Conservation (phyloP, 1,284 basidiomycete genomes). For the Lignosus rhinocerotis region DNA sequence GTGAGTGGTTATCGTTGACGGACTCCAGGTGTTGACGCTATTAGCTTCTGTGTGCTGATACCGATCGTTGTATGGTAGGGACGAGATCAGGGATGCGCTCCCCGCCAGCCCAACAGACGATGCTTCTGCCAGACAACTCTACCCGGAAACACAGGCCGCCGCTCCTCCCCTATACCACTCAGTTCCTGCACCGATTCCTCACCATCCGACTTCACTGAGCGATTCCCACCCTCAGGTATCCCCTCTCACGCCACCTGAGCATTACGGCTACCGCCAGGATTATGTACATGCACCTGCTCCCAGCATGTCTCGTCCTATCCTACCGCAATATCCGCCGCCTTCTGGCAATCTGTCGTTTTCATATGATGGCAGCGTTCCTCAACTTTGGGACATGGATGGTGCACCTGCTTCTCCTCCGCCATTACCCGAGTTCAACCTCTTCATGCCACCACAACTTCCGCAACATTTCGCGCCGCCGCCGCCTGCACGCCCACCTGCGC, state of each 20-base stretch:
- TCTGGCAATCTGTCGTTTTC: conserved; percentile 10
- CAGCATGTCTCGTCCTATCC: conserved; percentile 1
- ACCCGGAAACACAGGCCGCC: conserved; percentile 4
- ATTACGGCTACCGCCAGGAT: conserved; percentile 9
- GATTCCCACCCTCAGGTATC: conserved; percentile 9
- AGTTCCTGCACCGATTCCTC: not conserved
- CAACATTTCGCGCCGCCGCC: conserved; percentile 10
- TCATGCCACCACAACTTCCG: conserved; percentile 10
- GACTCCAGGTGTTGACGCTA: not conserved
- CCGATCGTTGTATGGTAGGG: conserved; percentile 8
- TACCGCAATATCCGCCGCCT: not conserved
- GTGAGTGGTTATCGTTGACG: conserved; percentile 20
- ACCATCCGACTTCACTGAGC: not conserved
- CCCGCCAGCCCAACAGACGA: conserved; percentile 22
- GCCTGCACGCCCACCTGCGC: not conserved
- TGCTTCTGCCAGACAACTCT: not conserved
- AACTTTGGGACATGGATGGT: conserved; percentile 24
- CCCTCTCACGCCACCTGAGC: conserved; percentile 9
- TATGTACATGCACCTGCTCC: conserved; percentile 6
- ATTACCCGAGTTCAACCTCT: conserved; percentile 17
- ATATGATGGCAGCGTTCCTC: conserved; percentile 14
- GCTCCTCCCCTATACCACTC: conserved; percentile 2
- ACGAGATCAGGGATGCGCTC: conserved; percentile 26
- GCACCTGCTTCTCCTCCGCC: conserved; percentile 23
- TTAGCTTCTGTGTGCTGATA: not conserved